phyloP scores from a whole-genome alignment of 1,139 yeast genomes.

The Zygosaccharomyces pseudobailii region DNA sequence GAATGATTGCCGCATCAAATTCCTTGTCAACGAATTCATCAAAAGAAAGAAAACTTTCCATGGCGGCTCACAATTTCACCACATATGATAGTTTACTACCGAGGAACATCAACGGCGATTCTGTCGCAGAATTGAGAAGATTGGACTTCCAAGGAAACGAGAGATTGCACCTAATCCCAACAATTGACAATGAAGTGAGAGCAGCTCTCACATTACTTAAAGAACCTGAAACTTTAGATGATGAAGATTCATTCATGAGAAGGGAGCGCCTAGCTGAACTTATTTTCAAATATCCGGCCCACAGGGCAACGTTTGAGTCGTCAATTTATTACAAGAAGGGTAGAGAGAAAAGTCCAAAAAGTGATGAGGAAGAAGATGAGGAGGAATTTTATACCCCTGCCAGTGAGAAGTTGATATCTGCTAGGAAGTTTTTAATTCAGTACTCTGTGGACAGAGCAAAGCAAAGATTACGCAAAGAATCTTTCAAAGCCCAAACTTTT shows the following conservation, averaged over 20 bases:
- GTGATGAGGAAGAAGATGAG: conserved; percentile 33
- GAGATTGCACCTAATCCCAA: conserved; percentile 45
- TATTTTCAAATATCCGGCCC: conserved; percentile 29
- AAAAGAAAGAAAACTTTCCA: neutral
- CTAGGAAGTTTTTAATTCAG: conserved; percentile 49
- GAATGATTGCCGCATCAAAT: neutral
- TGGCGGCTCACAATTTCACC: neutral
- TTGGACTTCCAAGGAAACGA: conserved; percentile 27
- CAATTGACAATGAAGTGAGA: conserved; percentile 59
- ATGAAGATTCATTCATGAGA: conserved; percentile 60
- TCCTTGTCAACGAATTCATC: neutral
- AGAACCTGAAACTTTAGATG: conserved; percentile 56
- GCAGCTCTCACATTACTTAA: conserved; percentile 44
- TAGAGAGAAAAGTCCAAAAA: conserved; percentile 8
- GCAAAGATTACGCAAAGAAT: conserved; percentile 36
- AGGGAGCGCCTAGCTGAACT: conserved; percentile 51
- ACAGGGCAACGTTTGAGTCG: conserved; percentile 20
- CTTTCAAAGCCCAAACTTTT: conserved; percentile 6
- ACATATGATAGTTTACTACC: conserved; percentile 17
- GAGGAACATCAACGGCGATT: conserved; percentile 17
- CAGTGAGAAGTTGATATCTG: conserved; percentile 46
- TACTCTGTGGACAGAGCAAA: conserved; percentile 47
- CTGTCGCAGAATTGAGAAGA: conserved; percentile 26
- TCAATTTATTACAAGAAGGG: conserved; percentile 27
- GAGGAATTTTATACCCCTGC: conserved; percentile 81